Base-by-base conservation (phyloP, 2,329 filamentous ascomycete genomes). In the Penicillium olsonii region DNA sequence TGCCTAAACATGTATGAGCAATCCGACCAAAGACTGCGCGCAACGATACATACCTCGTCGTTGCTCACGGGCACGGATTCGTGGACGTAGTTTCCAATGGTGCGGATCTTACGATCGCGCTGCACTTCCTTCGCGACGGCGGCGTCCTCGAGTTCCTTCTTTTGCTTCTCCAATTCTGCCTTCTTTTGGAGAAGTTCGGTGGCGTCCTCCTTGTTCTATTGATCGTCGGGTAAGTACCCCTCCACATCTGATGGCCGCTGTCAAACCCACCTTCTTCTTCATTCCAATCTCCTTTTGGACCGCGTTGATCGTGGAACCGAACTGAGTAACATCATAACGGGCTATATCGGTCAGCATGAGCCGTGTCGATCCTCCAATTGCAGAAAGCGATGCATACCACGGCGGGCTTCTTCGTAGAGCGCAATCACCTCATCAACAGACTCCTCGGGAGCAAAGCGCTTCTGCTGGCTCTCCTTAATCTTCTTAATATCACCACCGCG, bases 21-120 rank as follows among this genome's bases (percentile, higher is more conserved):
- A 17, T 18, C 20, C 47, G 17, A 37, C 18, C 5, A 5, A 31
- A n/a, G 0, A 8, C 15, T 7, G 18, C 19, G 26, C 33, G 19
- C 19, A 22, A 2, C 27, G 12, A 44, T 5, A 44, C 64, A 49
- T 70, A 85, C 83, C 79, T 96, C 91, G 68, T 89, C 90, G 66
- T 91, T 81, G 73, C 85, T 90, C 56, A 94, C 76, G 10, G 88
- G 89, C 8, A 96, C 92, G 14, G 87, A 88, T 20, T 90, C 85
- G 75, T 97, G 91, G 45, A 99, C 94, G 71, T 92, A 84, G 74
- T 95, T 95, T 58, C 90, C 94, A 60, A 99, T 88, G 1, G 83
- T 86, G 72, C 87, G 88, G 63, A 91, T 83, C 76, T 95, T 95
- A 63, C 79, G 80, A 67, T 88, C 85, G 54, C 96, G 79, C 37